Evolutionary conservation across 2,329 filamentous ascomycete genomes (phyloP), one percentile per base, ranked within the genome.

Genomic region (Hymenoscyphus repandus): DNA sequence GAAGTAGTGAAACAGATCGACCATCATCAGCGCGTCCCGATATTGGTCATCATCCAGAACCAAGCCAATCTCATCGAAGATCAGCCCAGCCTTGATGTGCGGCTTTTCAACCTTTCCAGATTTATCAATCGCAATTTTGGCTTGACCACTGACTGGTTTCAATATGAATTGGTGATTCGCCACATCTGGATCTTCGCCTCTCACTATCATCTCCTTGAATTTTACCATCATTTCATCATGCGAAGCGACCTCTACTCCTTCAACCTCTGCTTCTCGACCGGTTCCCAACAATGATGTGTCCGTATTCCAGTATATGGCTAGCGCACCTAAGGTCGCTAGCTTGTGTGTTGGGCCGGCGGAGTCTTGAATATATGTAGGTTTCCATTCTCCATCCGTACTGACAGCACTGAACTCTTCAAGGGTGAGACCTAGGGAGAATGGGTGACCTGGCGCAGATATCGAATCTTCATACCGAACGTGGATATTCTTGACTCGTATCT

Each of bases 31-130:
- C 5, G 86, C 90, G 70, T 99, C 93, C 30, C 95, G 87, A 66
- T 99, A 99, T 67, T 99, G 93, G 58, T 96, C 83, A 58, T 99
- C 92, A 60, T 99, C 95, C 31, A 99, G 78, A n/a, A 97, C 88
- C 57, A 99, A 85, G 45, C 95, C 93, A 52, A 99, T 91, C 65
- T 99, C 95, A 64, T 99, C 92, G 62, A 99, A 99, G 1, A 97
- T 73, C 15, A 99, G 72, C 36, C 87, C 88, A 27, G 91, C 89
- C 69, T 96, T 97, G 73, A 93, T 85, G 64, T 92, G 93, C 2
- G 93, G 88, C 13, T 80, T 77, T 51, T 88, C 83, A 27, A 80
- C 70, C 59, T 89, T 87, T 22, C 89, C 90, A 1, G 88, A 91
- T 70, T 99, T 99, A 72, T 96, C 90, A 64, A 99, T 80, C 62